Base-by-base conservation (phyloP, 1,139 yeast genomes). In the Debaryomycetaceae sp. region DNA sequence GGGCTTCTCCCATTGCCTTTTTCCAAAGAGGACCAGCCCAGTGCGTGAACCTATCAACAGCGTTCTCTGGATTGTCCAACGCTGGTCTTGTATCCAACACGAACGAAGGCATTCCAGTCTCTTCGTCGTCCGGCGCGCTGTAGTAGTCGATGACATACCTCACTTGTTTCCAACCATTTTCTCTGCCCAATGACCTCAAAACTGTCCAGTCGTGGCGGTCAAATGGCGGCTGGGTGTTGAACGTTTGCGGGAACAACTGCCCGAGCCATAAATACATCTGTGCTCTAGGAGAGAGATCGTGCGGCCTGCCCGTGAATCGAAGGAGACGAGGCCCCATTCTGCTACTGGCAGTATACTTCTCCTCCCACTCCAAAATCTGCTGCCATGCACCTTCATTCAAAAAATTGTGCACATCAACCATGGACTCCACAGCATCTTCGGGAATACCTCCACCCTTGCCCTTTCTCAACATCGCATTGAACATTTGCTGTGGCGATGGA, bases 141-240 rank as follows among this genome's bases (percentile, higher is more conserved):
- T 94, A 94, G 63, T 91, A 94, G 61, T 94, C 99, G 54, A 94
- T 89, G 30, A 94, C 95, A 54, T 94, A 94, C 47, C 98, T 77
- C 17, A 61, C 92, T 80, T 65, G 79, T 28, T 59, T 52, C 77
- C 77, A 71, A 4, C 69, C 73, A 31, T 63, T 46, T 61, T 49
- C 73, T 15, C 41, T 43, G 53, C 87, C 91, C 48, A 47, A 65
- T 5, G 69, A 73, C 51, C 99, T 75, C 52, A 91, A 72, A 6
- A 94, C 96, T 3, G 95, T 87, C 99, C 99, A 94, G 64, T 94
- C 99, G 56, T 94, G 99, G 61, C 98, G 81, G 62, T 94, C 99
- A 56, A 94, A 94, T 5, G 99, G 99, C 5, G 95, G 87, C 44
- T 84, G 84, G 1, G 83, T 67, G 45, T 81, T 85, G 65, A 81